These are phyloP conservation scores for Aurinia saxatilis DNA, from an alignment of 345 rosid species.

Conservation along the genomic window DNA sequence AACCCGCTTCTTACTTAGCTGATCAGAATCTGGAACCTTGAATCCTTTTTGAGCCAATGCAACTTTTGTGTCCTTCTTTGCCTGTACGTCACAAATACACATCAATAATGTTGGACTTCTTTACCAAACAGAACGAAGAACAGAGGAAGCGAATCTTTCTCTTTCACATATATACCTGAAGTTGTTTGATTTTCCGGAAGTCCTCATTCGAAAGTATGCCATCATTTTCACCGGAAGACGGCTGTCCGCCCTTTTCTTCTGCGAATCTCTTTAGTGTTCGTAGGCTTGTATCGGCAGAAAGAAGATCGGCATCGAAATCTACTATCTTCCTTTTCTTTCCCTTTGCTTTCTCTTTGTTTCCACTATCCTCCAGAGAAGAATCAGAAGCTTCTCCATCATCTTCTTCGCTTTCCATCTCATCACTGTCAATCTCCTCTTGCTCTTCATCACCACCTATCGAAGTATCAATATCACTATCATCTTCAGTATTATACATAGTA, in stretches of 20 bases:
- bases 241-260: slow-evolving; percentile 36
- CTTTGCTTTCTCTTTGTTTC: slow-evolving; percentile 25
- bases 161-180: slow-evolving; percentile 42
- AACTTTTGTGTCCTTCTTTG: slow-evolving; percentile 58
- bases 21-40: slow-evolving; percentile 70
- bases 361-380: slow-evolving; percentile 18
- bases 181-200: slow-evolving; percentile 75
- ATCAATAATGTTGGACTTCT: neutral
- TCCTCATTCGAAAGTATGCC: slow-evolving; percentile 93
- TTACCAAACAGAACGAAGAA: neutral
- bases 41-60: slow-evolving; percentile 75
- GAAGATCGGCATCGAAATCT: slow-evolving; percentile 62
- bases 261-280: slow-evolving; percentile 79
- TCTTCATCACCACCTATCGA: slow-evolving; percentile 30
- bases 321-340: slow-evolving; percentile 59
- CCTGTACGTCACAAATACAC: slow-evolving; percentile 33
- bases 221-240: slow-evolving; percentile 38
- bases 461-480: slow-evolving; percentile 40
- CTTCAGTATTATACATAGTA: slow-evolving; percentile 16
- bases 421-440: slow-evolving; percentile 26
- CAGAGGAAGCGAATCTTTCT: neutral
- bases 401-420: slow-evolving; percentile 29
- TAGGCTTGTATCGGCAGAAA: slow-evolving; percentile 77
- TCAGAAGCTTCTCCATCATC: slow-evolving; percentile 27
- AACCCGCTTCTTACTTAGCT: slow-evolving; percentile 66